A percentile compares a stretch with the other conserved stretches of the same genome.
phyloP scores from a whole-genome alignment of 257 asterid genomes.

The Cruciata laevipes region DNA sequence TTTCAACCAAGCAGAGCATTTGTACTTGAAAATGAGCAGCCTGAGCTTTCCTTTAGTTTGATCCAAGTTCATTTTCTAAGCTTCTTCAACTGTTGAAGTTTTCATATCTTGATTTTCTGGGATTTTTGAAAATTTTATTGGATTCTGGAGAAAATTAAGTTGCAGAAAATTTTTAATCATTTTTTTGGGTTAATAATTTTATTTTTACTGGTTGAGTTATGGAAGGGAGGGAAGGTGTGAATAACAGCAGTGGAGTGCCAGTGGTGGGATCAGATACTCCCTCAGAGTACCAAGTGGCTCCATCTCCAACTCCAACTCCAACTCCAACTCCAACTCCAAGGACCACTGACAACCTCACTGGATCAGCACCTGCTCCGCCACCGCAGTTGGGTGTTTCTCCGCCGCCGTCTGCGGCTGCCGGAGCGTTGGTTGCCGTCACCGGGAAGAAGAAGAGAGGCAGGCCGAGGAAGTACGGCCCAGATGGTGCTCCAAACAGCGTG shows the following conservation, averaged over 20 bases:
- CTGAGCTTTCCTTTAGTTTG: conserved; percentile 22
- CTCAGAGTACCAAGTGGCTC: conserved; percentile 73
- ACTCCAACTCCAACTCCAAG: too few relatives aligned
- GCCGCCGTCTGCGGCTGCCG: conserved; percentile 24
- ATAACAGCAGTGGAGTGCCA: conserved; percentile 62
- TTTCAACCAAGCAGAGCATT: not conserved
- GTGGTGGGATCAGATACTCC: conserved; percentile 96
- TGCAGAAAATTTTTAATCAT: not conserved
- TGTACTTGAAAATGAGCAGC: conserved; percentile 13
- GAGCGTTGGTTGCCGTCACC: conserved; percentile 18
- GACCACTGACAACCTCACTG: conserved; percentile 42
- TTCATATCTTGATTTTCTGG: conserved; percentile 18
- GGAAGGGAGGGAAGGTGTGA: conserved; percentile 52
- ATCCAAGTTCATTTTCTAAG: conserved; percentile 14
- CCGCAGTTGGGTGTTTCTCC: conserved; percentile 27
- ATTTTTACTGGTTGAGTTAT: conserved; percentile 18
- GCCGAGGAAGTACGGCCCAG: conserved; percentile 83
- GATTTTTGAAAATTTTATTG: conserved; percentile 26
- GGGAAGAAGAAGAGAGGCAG: conserved; percentile 85
- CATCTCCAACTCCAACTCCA: too few relatives aligned
- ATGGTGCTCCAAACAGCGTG: conserved; percentile 45
- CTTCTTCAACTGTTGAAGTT: conserved; percentile 22
- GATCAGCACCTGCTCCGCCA: conserved; percentile 37
- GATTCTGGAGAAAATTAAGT: conserved; percentile 30
- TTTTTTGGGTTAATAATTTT: not conserved